These are phyloP conservation scores for Sonneratia caseolaris DNA, from an alignment of 345 rosid species.

Conservation along the genomic window DNA sequence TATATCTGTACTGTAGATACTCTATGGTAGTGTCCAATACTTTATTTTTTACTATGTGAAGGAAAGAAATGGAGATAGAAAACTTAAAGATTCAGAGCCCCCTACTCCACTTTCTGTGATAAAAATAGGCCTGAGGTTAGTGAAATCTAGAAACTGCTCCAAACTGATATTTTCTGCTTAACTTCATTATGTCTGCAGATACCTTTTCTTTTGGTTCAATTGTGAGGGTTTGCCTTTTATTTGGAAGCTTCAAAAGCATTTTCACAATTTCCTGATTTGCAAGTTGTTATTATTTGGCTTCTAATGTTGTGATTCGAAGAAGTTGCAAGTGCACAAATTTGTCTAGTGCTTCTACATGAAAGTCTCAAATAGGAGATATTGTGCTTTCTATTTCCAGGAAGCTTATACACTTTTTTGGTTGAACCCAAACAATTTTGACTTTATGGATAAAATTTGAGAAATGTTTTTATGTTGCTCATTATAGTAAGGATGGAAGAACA, in stretches of 20 bases:
- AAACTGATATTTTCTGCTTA: neutral
- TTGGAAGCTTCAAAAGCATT: neutral
- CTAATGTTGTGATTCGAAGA: neutral
- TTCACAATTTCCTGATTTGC: neutral
- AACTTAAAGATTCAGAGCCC: conserved; percentile 90
- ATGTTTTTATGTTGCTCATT: neutral
- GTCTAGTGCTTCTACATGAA: neutral
- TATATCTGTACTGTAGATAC: neutral
- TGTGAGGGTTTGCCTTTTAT: neutral
- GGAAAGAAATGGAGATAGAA: conserved; percentile 81
- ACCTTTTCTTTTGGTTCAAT: neutral
- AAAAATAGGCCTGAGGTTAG: conserved; percentile 78
- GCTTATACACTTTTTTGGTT: neutral
- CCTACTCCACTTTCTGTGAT: conserved; percentile 81
- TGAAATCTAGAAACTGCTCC: conserved; percentile 1
- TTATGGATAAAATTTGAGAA: neutral
- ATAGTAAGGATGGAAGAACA: neutral
- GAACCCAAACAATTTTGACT: neutral
- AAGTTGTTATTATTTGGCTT: neutral
- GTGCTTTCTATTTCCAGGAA: neutral
- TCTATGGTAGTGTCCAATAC: neutral
- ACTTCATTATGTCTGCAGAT: neutral
- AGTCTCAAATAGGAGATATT: conserved; percentile 1
- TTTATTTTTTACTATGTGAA: conserved; percentile 20
- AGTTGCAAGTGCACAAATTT: neutral